phyloP scores from a whole-genome alignment of 371 early-diverging fungal species.

The Dichotomocladium elegans region DNA sequence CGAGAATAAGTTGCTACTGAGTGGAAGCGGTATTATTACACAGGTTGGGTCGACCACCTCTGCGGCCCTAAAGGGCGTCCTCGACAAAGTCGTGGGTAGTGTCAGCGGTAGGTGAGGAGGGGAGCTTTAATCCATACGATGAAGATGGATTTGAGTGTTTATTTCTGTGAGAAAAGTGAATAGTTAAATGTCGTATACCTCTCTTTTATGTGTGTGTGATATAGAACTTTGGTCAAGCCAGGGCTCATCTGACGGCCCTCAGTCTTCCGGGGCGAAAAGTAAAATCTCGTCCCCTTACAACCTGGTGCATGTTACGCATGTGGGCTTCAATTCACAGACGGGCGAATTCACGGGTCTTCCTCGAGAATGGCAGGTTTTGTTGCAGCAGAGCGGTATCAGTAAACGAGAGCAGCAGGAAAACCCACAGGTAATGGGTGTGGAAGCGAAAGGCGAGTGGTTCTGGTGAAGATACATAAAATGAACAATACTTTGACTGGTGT shows the following conservation, averaged over 20 bases:
- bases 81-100: slow-evolving; percentile 60
- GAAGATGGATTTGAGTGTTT: no score
- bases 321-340: slow-evolving; percentile 85
- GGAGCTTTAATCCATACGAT: no score
- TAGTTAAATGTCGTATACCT: not conserved
- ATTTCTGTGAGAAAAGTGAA: no score
- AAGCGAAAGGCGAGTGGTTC: no score
- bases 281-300: slow-evolving; percentile 86
- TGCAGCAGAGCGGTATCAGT: slow-evolving; percentile 90
- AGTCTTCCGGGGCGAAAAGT: slow-evolving; percentile 5
- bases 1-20: not conserved
- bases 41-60: slow-evolving; percentile 19
- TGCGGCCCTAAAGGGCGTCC: slow-evolving; percentile 59
- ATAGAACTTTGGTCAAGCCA: slow-evolving; percentile 9
- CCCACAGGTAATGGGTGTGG: slow-evolving; percentile 86
- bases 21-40: slow-evolving; percentile 12
- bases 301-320: slow-evolving; percentile 94
- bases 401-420: slow-evolving; percentile 92
- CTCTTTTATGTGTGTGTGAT: not conserved
- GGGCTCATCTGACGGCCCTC: not conserved
- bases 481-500: not conserved
- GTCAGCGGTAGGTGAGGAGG: slow-evolving; percentile 47
- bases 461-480: not conserved
- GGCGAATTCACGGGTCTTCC: slow-evolving; percentile 95
- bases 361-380: slow-evolving; percentile 87